Evolutionary conservation across 208 protist genomes (phyloP).

Genomic region (Lotmaria passim): DNA sequence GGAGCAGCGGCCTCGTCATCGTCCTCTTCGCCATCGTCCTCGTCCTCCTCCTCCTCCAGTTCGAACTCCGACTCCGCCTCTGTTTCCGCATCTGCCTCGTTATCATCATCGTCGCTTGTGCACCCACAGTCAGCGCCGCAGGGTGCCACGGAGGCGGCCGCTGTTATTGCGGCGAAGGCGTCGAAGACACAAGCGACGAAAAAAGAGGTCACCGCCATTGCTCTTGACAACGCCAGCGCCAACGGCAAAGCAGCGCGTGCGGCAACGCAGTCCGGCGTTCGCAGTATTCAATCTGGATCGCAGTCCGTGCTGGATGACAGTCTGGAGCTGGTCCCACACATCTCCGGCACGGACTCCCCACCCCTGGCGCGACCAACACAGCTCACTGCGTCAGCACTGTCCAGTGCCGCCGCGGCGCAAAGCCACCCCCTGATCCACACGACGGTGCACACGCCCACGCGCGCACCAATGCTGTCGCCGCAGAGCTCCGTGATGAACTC

Average conservation of each 20-base stretch:
- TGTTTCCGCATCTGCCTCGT: neutral
- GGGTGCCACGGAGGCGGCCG: too few species aligned
- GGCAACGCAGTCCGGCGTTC: neutral
- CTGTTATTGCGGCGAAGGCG: neutral
- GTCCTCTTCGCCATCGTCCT: neutral
- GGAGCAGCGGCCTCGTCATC: neutral
- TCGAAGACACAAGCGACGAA: neutral
- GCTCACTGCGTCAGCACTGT: neutral
- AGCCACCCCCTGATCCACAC: neutral
- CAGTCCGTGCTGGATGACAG: constrained; percentile 8
- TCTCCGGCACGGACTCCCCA: constrained; percentile 3
- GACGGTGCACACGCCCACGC: constrained; percentile 14
- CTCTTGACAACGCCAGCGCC: neutral
- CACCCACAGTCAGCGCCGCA: too few species aligned
- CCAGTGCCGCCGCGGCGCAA: neutral
- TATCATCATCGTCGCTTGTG: too few species aligned
- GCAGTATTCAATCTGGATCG: constrained; percentile 5
- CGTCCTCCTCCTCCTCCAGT: constrained; percentile 1
- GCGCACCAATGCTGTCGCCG: neutral
- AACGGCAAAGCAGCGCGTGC: neutral
- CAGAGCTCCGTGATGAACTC: constrained; percentile 10
- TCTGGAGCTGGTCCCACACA: neutral
- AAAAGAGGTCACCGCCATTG: neutral
- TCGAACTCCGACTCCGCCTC: neutral
- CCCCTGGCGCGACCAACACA: neutral